phyloP scores from a whole-genome alignment of 768 basidiomycete species.

The Stropharia rugosoannulata region DNA sequence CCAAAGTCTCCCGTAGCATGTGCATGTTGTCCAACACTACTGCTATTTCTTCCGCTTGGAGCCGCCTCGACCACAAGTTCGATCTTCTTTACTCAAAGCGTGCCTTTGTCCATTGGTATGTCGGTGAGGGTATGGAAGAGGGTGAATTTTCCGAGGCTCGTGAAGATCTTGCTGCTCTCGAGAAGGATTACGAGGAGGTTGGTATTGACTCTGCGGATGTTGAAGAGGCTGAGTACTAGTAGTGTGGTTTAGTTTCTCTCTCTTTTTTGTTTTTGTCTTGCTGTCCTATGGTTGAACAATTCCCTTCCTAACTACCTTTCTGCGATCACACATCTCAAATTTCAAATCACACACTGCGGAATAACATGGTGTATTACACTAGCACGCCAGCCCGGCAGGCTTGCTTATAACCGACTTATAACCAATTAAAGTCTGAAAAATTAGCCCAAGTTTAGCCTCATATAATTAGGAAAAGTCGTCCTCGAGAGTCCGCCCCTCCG shows the following conservation, averaged over 20 bases:
- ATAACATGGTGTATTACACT: constrained; percentile 23
- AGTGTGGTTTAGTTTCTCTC: constrained; percentile 17
- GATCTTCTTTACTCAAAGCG: constrained; percentile 97
- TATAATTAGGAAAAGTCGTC: too few relatives aligned
- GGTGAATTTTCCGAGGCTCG: constrained; percentile 99
- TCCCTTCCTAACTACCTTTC: constrained; percentile 27
- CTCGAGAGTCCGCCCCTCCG: too few relatives aligned
- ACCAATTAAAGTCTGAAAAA: too few relatives aligned
- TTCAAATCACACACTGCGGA: constrained; percentile 24
- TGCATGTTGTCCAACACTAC: constrained; percentile 98
- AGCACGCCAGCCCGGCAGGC: too few relatives aligned
- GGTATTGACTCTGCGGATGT: constrained; percentile 74
- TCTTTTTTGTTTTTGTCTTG: constrained; percentile 18
- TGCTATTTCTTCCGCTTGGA: constrained; percentile 94
- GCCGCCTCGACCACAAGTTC: constrained; percentile 93
- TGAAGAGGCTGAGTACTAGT: constrained; percentile 71
- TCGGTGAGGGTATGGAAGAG: constrained; percentile 99
- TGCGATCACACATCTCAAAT: constrained; percentile 22
- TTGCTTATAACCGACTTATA: too few relatives aligned
- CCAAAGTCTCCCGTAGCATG: constrained; percentile 89
- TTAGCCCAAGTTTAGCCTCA: too few relatives aligned
- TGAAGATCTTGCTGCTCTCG: constrained; percentile 96
- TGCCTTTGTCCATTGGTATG: constrained; percentile 92
- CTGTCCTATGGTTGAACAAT: constrained; percentile 9
- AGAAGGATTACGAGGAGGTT: constrained; percentile 94